Evolutionary conservation across 148 eudicot species (phyloP).

Genomic region (Persicaria maculosa): DNA sequence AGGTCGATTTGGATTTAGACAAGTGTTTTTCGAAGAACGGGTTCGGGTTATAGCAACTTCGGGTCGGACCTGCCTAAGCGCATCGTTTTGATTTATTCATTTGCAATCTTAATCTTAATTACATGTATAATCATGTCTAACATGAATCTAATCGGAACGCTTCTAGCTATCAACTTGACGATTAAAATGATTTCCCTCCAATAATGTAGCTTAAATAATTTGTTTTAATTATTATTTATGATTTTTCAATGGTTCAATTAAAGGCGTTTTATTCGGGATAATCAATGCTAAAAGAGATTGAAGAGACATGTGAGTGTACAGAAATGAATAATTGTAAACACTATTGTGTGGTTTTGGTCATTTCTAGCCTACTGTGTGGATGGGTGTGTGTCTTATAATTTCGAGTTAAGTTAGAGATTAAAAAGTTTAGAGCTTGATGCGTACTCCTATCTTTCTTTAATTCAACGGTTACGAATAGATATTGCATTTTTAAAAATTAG

Average conservation of each 20-base stretch:
- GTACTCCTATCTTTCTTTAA: too few species aligned
- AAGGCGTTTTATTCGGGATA: background rate
- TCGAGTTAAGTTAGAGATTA: too few species aligned
- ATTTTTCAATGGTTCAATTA: background rate
- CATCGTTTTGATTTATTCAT: too few species aligned
- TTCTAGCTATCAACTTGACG: background rate
- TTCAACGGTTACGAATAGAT: too few species aligned
- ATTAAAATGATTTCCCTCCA: background rate
- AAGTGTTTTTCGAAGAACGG: too few species aligned
- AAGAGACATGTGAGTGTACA: slow-evolving; percentile 6
- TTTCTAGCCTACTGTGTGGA: background rate
- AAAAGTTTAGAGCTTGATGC: too few species aligned
- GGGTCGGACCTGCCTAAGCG: too few species aligned
- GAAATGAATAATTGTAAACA: background rate
- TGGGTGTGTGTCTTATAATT: too few species aligned
- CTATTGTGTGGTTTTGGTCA: background rate
- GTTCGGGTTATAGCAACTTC: too few species aligned
- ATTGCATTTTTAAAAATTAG: too few species aligned
- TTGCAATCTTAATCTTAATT: too few species aligned
- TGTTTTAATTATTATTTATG: background rate
- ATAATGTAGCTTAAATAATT: slow-evolving; percentile 7
- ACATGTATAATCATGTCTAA: background rate
- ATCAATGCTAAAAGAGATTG: background rate
- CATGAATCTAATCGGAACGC: background rate
- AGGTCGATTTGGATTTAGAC: too few species aligned